A percentile compares a stretch with the other conserved stretches of the same genome.
These are phyloP conservation scores for Endogone sp. DNA, from an alignment of 192 early-diverging fungal genomes.

Conservation along the genomic window DNA sequence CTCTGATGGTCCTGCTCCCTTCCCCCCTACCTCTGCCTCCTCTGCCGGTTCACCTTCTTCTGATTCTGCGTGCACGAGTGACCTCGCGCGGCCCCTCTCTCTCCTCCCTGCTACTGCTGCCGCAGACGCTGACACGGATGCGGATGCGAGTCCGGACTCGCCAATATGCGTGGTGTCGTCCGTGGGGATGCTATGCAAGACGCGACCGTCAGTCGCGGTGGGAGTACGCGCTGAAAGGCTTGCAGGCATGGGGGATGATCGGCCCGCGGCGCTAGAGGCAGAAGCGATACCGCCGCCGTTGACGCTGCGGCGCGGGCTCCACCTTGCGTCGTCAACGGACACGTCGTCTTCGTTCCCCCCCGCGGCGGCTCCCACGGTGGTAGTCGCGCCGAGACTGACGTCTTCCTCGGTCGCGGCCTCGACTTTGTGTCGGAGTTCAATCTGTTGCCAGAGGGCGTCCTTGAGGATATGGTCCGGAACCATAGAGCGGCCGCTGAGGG, in stretches of 20 bases:
- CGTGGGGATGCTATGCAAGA: conserved; percentile 20
- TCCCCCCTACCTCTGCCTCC: not conserved
- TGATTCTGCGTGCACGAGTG: not conserved
- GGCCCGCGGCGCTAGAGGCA: no score
- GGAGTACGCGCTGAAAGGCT: not conserved
- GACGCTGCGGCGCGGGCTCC: no score
- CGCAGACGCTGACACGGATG: not conserved
- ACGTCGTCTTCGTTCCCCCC: not conserved
- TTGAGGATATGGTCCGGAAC: conserved; percentile 30
- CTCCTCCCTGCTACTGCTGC: not conserved
- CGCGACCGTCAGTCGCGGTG: not conserved
- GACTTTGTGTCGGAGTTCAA: conserved; percentile 38
- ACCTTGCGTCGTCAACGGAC: not conserved
- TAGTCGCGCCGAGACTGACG: conserved; percentile 18
- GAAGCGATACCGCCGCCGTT: no score
- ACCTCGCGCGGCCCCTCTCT: not conserved
- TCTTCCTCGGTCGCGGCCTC: conserved; percentile 33
- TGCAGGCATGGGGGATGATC: no score
- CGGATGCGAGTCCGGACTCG: conserved; percentile 17
- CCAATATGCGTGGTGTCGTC: conserved; percentile 30
- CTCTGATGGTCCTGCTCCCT: no score
- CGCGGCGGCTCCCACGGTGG: not conserved
- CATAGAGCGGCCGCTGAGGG: conserved; percentile 22
- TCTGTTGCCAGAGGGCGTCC: conserved; percentile 51
- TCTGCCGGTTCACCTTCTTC: not conserved